phyloP scores from a whole-genome alignment of 768 basidiomycete genomes.

The Russula dissimulans region DNA sequence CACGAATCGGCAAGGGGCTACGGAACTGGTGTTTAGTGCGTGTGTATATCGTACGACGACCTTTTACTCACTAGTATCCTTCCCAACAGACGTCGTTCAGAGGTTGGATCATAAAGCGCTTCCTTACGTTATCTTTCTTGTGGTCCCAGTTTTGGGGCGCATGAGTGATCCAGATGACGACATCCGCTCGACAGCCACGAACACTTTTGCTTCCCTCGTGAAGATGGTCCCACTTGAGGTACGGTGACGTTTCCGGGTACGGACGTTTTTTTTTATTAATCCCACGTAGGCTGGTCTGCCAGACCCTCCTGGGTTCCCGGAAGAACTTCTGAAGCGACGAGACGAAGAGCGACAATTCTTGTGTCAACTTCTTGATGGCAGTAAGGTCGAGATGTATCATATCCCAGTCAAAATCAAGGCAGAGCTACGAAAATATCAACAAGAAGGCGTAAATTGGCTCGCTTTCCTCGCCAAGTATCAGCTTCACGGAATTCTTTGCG shows the following conservation, averaged over 20 bases:
- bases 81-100: conserved; percentile 71
- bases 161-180: conserved; percentile 95
- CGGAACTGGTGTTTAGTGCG: conserved; percentile 88
- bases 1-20: conserved; percentile 78
- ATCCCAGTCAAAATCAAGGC: conserved; percentile 87
- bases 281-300: conserved; percentile 72
- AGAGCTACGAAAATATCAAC: conserved; percentile 93
- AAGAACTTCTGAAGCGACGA: conserved; percentile 76
- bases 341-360: conserved; percentile 87
- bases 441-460: conserved; percentile 97
- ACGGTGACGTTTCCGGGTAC: conserved; percentile 16
- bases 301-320: conserved; percentile 87
- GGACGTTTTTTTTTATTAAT: background rate
- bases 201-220: conserved; percentile 91
- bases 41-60: conserved; percentile 18
- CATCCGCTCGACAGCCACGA: conserved; percentile 89
- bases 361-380: conserved; percentile 88
- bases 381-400: conserved; percentile 83
- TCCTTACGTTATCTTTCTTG: conserved; percentile 93
- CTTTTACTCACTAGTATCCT: conserved; percentile 15
- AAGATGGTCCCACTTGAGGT: conserved; percentile 99
- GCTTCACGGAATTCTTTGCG: conserved; percentile 94
- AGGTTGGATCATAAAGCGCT: conserved; percentile 87
- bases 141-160: conserved; percentile 90
- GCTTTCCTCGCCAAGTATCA: conserved; percentile 98